Evolutionary conservation across 208 protist species (phyloP).

Genomic region (Leishmania aethiopica): DNA sequence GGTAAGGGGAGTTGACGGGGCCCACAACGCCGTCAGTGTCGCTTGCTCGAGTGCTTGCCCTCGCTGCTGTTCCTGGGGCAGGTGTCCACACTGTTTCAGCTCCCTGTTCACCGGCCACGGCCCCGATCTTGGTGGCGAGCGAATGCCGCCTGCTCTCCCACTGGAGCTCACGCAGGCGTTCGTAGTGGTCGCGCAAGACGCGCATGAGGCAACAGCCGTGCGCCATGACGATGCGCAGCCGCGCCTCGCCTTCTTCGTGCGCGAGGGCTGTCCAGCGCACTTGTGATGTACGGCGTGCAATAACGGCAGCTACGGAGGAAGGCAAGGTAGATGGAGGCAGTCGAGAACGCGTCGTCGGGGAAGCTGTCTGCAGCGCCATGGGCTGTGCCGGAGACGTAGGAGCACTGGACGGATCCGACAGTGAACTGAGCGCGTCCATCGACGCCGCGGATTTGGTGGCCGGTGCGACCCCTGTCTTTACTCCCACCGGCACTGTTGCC

Average conservation of each 20-base stretch:
- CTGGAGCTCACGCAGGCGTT: neutral
- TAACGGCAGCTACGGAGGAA: neutral
- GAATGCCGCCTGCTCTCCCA: neutral
- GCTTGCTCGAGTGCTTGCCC: no score
- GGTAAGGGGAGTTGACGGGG: neutral
- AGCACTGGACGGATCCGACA: neutral
- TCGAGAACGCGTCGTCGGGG: neutral
- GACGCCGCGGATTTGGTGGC: neutral
- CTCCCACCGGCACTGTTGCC: neutral
- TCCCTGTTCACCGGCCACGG: neutral
- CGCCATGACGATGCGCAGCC: constrained; percentile 4
- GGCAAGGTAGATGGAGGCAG: neutral
- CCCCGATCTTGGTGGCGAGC: neutral
- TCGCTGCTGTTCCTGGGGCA: neutral
- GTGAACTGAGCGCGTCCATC: neutral
- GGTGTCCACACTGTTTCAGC: neutral
- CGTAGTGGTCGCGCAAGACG: constrained; percentile 7
- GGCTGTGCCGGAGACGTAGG: neutral
- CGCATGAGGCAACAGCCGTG: neutral
- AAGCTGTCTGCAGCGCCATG: neutral
- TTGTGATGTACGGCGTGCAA: neutral
- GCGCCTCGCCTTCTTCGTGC: constrained; percentile 4
- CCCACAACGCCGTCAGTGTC: neutral
- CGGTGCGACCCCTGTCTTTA: no score
- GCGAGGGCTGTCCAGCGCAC: neutral